phyloP scores from a whole-genome alignment of 306 rosid species.

The Dryas octopetala region DNA sequence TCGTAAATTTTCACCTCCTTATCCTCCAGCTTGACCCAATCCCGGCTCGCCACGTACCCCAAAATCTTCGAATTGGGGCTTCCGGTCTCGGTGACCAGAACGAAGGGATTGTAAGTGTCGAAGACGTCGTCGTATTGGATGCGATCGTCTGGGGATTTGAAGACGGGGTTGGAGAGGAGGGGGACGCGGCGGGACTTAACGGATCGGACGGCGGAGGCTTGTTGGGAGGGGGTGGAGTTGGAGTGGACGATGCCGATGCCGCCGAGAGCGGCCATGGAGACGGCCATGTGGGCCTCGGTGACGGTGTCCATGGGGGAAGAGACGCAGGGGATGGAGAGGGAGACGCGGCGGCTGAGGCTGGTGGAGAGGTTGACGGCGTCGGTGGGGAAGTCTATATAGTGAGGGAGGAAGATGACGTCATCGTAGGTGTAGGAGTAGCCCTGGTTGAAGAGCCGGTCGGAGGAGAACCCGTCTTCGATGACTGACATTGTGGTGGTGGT shows the following conservation, averaged over 20 bases:
- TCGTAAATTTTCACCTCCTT: slow-evolving; percentile 42
- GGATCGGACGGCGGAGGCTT: slow-evolving; percentile 54
- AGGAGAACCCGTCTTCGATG: slow-evolving; percentile 75
- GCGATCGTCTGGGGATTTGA: slow-evolving; percentile 43
- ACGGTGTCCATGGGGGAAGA: slow-evolving; percentile 99
- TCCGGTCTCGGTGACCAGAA: slow-evolving; percentile 67
- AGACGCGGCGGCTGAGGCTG: slow-evolving; percentile 54
- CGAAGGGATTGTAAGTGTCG: slow-evolving; percentile 39
- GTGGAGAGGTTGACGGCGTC: slow-evolving; percentile 62
- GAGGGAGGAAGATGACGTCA: slow-evolving; percentile 87
- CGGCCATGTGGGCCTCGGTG: slow-evolving; percentile 74
- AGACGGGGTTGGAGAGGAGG: slow-evolving; percentile 53
- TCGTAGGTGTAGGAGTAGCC: slow-evolving; percentile 94
- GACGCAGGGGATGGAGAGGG: slow-evolving; percentile 63
- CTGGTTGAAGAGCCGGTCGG: slow-evolving; percentile 64
- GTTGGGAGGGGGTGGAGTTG: slow-evolving; percentile 45
- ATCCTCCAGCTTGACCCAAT: slow-evolving; percentile 42
- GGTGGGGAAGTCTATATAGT: slow-evolving; percentile 83
- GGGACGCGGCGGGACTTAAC: slow-evolving; percentile 82
- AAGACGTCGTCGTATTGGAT: slow-evolving; percentile 48
- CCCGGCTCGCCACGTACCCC: slow-evolving; percentile 54
- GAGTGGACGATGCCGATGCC: slow-evolving; percentile 71
- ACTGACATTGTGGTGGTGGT: neutral
- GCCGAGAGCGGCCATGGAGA: slow-evolving; percentile 78
- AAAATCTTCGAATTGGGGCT: slow-evolving; percentile 38